These are phyloP conservation scores for Incumbomyces delicatus DNA, from an alignment of 2,329 filamentous ascomycete genomes.

Conservation along the genomic window DNA sequence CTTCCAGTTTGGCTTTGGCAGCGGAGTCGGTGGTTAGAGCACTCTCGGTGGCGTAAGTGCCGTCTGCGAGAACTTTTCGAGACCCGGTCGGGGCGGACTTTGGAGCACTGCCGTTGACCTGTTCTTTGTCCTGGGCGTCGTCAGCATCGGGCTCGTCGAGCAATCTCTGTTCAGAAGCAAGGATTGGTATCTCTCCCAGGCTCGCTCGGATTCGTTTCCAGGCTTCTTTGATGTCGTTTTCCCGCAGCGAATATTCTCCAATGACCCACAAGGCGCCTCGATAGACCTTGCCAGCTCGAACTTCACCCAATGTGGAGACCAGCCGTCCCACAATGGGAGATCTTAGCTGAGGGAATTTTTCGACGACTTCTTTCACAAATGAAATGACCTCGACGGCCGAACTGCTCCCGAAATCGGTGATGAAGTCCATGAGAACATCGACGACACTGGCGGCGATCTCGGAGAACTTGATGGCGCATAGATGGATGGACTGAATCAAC, in stretches of 20 bases:
- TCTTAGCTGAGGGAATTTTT: slow-evolving; percentile 88
- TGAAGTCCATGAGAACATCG: slow-evolving; percentile 96
- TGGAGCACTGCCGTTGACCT: slow-evolving; percentile 74
- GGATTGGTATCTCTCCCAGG: slow-evolving; percentile 90
- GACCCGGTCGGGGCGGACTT: slow-evolving; percentile 56
- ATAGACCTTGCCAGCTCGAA: slow-evolving; percentile 94
- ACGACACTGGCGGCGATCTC: slow-evolving; percentile 96
- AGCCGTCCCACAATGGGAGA: slow-evolving; percentile 79
- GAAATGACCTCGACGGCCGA: slow-evolving; percentile 96
- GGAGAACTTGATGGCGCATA: slow-evolving; percentile 97
- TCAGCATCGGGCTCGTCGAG: slow-evolving; percentile 69
- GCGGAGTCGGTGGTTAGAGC: slow-evolving; percentile 88
- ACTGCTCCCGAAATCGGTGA: slow-evolving; percentile 93
- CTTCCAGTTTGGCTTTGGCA: slow-evolving; percentile 81
- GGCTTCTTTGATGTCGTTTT: slow-evolving; percentile 86
- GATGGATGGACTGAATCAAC: slow-evolving; percentile 93
- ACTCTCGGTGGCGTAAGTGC: slow-evolving; percentile 94
- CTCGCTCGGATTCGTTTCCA: slow-evolving; percentile 95
- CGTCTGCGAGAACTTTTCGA: slow-evolving; percentile 85
- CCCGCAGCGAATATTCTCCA: slow-evolving; percentile 90
- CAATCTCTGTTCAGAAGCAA: slow-evolving; percentile 86
- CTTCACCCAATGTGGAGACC: slow-evolving; percentile 82
- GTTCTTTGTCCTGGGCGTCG: slow-evolving; percentile 48
- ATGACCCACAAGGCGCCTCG: slow-evolving; percentile 95
- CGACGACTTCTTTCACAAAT: slow-evolving; percentile 97